A percentile compares a stretch with the other conserved stretches of the same genome.
Evolutionary conservation across 139 green algal species (phyloP).

Genomic region (Edaphochlamys debaryana): DNA sequence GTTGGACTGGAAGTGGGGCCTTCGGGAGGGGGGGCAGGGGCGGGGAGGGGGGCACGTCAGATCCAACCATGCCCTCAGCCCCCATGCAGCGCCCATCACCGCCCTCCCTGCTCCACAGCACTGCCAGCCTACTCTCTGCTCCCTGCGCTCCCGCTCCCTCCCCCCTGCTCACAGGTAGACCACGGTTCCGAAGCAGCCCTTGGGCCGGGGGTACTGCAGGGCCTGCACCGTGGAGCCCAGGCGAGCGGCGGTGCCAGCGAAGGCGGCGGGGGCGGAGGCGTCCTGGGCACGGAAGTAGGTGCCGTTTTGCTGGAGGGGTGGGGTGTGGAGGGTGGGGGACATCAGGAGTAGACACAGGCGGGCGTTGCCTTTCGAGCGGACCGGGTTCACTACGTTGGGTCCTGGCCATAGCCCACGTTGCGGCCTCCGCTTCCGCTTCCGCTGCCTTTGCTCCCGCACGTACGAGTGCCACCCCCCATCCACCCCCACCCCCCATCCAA

Average conservation of each 20-base stretch:
- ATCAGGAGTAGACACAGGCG: no score
- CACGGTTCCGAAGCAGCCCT: slow-evolving; percentile 31
- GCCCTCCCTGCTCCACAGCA: no score
- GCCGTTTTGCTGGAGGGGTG: not conserved
- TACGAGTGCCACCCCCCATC: no score
- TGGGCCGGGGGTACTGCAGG: slow-evolving; percentile 18
- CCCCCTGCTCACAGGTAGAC: slow-evolving; percentile 34
- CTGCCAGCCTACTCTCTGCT: no score
- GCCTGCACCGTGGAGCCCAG: not conserved
- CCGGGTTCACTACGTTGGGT: no score
- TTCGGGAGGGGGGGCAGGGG: not conserved
- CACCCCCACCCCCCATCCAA: no score
- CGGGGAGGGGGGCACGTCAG: not conserved
- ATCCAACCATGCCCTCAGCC: not conserved
- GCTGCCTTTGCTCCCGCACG: no score
- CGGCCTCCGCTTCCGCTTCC: no score
- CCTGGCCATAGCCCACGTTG: no score
- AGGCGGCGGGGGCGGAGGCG: not conserved
- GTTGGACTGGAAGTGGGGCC: slow-evolving; percentile 15
- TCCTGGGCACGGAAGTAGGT: not conserved
- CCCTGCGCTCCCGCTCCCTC: no score
- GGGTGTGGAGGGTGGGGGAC: not conserved
- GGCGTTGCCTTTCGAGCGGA: no score
- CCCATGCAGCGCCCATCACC: no score
- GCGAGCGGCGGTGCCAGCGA: not conserved